Percentiles rank a stretch among this genome's conserved stretches.
Evolutionary conservation across 768 basidiomycete species (phyloP).

Genomic region (Punctularia strigosozonata): DNA sequence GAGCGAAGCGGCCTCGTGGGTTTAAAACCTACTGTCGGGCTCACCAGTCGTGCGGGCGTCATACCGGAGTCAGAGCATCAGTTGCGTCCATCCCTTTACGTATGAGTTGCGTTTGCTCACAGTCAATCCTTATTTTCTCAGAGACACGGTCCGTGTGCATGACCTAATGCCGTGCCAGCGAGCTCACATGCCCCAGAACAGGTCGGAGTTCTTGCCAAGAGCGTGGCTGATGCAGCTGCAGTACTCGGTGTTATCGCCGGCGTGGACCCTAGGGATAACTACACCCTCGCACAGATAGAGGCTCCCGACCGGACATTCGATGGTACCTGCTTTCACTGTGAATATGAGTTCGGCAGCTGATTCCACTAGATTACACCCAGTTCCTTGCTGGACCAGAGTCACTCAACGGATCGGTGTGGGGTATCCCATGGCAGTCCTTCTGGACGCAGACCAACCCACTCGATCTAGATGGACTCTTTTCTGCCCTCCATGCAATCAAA

Average conservation of each 20-base stretch:
- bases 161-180: constrained; percentile 28
- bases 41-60: constrained; percentile 27
- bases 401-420: too few relatives aligned
- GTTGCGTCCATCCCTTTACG: not conserved
- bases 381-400: too few relatives aligned
- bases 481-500: too few relatives aligned
- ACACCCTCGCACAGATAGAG: constrained; percentile 28
- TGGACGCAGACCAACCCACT: too few relatives aligned
- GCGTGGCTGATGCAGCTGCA: constrained; percentile 26
- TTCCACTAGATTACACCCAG: too few relatives aligned
- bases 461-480: too few relatives aligned
- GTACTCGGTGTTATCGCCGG: constrained; percentile 30
- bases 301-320: too few relatives aligned
- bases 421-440: too few relatives aligned
- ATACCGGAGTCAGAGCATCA: not conserved
- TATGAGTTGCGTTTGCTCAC: not conserved
- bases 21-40: constrained; percentile 26
- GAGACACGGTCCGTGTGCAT: not conserved
- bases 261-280: constrained; percentile 27
- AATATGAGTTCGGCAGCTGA: too few relatives aligned
- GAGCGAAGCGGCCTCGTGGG: constrained; percentile 30
- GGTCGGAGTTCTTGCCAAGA: constrained; percentile 25
- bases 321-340: too few relatives aligned
- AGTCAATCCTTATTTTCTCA: too few relatives aligned
- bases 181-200: constrained; percentile 28